Conservation (phyloP, 495 filamentous ascomycete genomes). For the Evansstolkia leycettana region DNA sequence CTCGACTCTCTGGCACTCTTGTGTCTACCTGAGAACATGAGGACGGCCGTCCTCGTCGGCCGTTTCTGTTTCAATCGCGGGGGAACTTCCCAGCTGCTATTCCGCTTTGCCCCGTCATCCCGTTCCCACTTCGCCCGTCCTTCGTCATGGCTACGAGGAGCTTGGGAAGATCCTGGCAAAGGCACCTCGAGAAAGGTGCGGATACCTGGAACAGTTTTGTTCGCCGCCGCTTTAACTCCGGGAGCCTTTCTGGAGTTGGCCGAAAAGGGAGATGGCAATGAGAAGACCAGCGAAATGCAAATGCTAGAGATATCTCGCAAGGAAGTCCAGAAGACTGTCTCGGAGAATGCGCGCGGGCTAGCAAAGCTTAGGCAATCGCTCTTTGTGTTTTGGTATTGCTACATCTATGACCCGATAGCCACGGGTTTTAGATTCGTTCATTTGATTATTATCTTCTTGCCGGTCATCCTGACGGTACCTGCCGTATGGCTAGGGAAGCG, state of each 20-base stretch:
- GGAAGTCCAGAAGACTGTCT: slow-evolving; percentile 57
- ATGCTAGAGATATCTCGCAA: slow-evolving; percentile 73
- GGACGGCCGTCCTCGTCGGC: slow-evolving; percentile 39
- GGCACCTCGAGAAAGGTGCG: slow-evolving; percentile 16
- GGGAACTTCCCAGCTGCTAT: slow-evolving; percentile 12
- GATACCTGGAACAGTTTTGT: slow-evolving; percentile 25
- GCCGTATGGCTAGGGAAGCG: slow-evolving; percentile 64
- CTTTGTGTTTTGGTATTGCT: slow-evolving; percentile 52
- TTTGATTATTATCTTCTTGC: slow-evolving; percentile 78
- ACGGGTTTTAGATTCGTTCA: slow-evolving; percentile 80
- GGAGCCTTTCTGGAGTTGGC: slow-evolving; percentile 62
- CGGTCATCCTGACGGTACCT: slow-evolving; percentile 71
- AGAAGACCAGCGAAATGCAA: slow-evolving; percentile 63
- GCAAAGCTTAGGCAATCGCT: slow-evolving; percentile 39
- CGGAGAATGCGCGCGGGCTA: slow-evolving; percentile 45
- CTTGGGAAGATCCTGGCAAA: slow-evolving; percentile 12
- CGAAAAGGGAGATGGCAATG: slow-evolving; percentile 48
- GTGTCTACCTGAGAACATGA: slow-evolving; percentile 33
- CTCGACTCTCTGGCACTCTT: slow-evolving; percentile 1
- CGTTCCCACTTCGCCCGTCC: slow-evolving; percentile 8
- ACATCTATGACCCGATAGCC: slow-evolving; percentile 74
- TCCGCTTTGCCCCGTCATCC: slow-evolving; percentile 7
- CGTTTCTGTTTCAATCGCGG: slow-evolving; percentile 39
- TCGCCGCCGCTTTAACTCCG: slow-evolving; percentile 43
- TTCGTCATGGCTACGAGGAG: slow-evolving; percentile 14